A percentile compares a stretch with the other conserved stretches of the same genome.
Conservation (phyloP, 306 rosid species). For the Pyrus pyrifolia region DNA sequence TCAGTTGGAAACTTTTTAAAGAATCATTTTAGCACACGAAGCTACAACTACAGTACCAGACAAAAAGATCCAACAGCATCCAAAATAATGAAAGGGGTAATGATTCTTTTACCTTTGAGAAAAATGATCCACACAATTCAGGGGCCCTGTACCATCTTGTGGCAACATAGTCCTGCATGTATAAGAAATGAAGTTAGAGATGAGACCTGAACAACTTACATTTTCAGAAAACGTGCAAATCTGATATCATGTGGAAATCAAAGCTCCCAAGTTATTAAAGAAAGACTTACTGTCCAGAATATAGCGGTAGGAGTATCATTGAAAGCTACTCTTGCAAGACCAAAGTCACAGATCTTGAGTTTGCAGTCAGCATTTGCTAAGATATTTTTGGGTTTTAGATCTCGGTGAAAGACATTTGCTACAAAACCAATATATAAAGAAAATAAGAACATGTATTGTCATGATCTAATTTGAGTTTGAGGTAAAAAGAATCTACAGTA, state of each 20-base stretch:
- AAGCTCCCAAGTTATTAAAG: not conserved
- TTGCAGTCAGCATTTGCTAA: constrained; percentile 99
- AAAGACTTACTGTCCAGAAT: constrained; percentile 88
- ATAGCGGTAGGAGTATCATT: constrained; percentile 98
- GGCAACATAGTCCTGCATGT: constrained; percentile 84
- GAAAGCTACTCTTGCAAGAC: constrained; percentile 98
- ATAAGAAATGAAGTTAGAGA: constrained; percentile 19
- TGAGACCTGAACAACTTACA: not conserved
- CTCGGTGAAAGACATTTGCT: constrained; percentile 99
- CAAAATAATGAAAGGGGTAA: constrained; percentile 7
- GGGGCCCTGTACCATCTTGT: constrained; percentile 99
- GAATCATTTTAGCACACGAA: not conserved
- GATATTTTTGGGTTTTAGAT: constrained; percentile 93
- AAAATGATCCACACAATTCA: constrained; percentile 96
- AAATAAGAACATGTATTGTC: constrained; percentile 24
- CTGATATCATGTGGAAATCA: not conserved
- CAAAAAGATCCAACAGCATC: constrained; percentile 12
- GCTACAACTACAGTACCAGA: not conserved
- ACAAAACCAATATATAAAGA: constrained; percentile 30
- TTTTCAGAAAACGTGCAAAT: not conserved
- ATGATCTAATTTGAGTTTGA: constrained; percentile 4
- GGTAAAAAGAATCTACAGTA: not conserved
- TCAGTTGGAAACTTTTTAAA: not conserved
- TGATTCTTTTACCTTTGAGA: constrained; percentile 67
- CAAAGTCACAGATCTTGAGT: constrained; percentile 98